phyloP scores from a whole-genome alignment of 108 stramenopile species.

The Cylindrotheca closterium region DNA sequence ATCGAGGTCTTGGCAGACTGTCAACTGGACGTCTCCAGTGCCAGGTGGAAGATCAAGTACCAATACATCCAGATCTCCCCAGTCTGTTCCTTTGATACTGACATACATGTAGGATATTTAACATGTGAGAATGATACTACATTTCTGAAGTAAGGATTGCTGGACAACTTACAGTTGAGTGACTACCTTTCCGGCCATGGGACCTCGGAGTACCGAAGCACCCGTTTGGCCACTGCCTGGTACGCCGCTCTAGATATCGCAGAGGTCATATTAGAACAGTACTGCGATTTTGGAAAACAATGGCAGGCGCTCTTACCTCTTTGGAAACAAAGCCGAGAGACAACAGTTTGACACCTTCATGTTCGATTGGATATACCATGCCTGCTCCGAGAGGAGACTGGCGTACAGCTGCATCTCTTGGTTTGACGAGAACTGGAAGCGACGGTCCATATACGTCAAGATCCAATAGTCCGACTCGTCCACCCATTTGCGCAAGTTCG shows the following conservation, averaged over 20 bases:
- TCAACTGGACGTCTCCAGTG: constrained; percentile 98
- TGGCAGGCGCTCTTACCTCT: constrained; percentile 21
- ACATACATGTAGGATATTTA: too few species aligned
- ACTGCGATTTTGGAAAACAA: background rate
- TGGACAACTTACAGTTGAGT: constrained; percentile 69
- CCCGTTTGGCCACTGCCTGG: constrained; percentile 75
- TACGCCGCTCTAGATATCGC: constrained; percentile 64
- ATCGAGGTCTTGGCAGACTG: constrained; percentile 91
- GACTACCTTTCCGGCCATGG: constrained; percentile 91
- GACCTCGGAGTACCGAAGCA: constrained; percentile 85
- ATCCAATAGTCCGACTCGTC: constrained; percentile 94
- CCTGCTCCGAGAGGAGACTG: constrained; percentile 58
- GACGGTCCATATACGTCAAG: constrained; percentile 98
- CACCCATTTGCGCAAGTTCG: constrained; percentile 84
- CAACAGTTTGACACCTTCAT: constrained; percentile 84
- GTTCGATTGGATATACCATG: constrained; percentile 84
- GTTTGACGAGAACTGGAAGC: constrained; percentile 76
- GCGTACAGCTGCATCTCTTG: constrained; percentile 75
- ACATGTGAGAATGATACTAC: background rate
- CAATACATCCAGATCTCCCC: constrained; percentile 97
- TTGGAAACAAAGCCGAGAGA: constrained; percentile 86
- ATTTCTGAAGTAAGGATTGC: background rate
- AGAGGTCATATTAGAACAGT: background rate
- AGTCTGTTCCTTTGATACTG: constrained; percentile 90
- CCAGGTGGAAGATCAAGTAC: constrained; percentile 98